Evolutionary conservation across 495 filamentous ascomycete genomes (phyloP), one percentile per base, ranked within the genome.

Genomic region (Sporormia fimetaria): DNA sequence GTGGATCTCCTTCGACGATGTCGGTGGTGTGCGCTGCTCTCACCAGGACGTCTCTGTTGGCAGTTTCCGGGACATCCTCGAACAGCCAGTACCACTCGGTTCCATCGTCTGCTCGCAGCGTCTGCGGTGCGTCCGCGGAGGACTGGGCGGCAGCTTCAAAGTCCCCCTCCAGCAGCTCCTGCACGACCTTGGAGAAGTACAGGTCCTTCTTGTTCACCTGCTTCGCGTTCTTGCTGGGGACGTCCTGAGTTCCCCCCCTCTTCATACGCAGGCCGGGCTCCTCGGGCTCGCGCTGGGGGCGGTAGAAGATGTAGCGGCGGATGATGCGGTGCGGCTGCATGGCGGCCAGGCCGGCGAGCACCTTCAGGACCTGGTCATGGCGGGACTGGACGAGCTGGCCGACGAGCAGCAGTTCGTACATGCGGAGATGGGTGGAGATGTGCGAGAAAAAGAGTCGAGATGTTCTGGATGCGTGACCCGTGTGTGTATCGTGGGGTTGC

Each of bases 241-340:
- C 37, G 17, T 28, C 46, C 44, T 63, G 60, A 24, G 42, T 52
- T 11, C 54, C 60, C 22, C 60, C 60, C 15, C 47, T 37, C 42
- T 35, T 43, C 42, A 47, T 63, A 69, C 42, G 18, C 10, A 40
- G 15, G 35, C 46, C 51, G 16, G 51, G 43, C 52, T 57, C 46
- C 37, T 52, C 40, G 18, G 41, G 42, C 32, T 49, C 31, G 37
- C 70, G 64, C 36, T 61, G 66, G 24, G 80, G 78, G 54, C 75
- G 76, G 67, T 77, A 83, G 43, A 82, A 58, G 48, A 81, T 60
- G 50, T 75, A 74, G 37, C 77, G 73, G 53, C 79, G 71, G 30
- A 73, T 43, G 39, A 71, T 60, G 42, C 64, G 66, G 46, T 67
- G 63, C 17, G 80, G 80, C 43, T 76, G 72, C 73, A 79, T 78